Evolutionary conservation across 257 asterid species (phyloP), one percentile per base, ranked within the genome.

Genomic region (Coffea eugenioides): DNA sequence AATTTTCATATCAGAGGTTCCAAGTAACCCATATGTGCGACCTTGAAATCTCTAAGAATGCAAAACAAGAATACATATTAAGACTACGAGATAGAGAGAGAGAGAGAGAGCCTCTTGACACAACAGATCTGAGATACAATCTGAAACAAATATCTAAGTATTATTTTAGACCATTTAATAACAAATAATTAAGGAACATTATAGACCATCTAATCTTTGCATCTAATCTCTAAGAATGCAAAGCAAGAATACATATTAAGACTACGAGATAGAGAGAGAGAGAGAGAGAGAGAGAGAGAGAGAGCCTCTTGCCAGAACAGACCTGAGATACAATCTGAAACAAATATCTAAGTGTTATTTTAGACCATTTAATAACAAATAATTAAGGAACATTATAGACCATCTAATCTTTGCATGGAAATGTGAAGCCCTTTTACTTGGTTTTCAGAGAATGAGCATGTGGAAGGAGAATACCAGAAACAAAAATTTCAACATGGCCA

Each of bases 31-130:
- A 87, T 94, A 94, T 43, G 89, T 82, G 79, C 89, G 92, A 39
- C 98, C 98, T 92, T 92, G 93, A 88, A 94, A 94, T 88, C 97
- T 89, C 98, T 94, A 82, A 52, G 77, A 84, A 83, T 57, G 73
- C 56, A 66, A 78, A 69, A 43, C 69, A 69, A 76, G 36, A 39
- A 48, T 46, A 46, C 49, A 46, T 6, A 46, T 46, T 46, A 46
- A 46, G 10, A 46, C 7, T 10, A 46, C 78, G 56, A n/a, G 13
- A 0, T 0, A 56, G 34, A 31, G 34, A 31, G 34, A 31, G 34
- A 31, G 34, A 31, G 34, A 31, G 34, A 31, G 34, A 31, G 34
- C 1, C 77, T 72, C 31, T 71, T 49, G 14, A 14, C 23, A 70
- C 0, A 18, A 56, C 16, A 46, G 43, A 10, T 48, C 15, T 65